Base-by-base conservation (phyloP, 1,284 basidiomycete species). In the Cystobasidiaceae sp. region DNA sequence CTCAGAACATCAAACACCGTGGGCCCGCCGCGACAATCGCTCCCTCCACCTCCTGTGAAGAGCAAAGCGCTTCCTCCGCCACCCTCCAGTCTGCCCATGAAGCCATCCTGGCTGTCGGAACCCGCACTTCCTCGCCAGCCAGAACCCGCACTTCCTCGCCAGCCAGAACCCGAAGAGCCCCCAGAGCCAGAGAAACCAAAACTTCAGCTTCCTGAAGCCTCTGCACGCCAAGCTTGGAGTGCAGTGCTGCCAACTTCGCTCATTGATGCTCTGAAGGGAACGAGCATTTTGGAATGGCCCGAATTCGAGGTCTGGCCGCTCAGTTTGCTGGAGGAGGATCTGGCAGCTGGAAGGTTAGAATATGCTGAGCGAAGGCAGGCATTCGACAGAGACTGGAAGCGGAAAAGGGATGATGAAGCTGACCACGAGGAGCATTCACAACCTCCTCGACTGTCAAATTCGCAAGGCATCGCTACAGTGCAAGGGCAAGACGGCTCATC, bases 281-380 rank as follows among this genome's bases (percentile, higher is more conserved):
- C 60, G 27, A 39, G 46, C 49, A 52, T 62, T 19, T 50, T 62
- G 0, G 60, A 62, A 28, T 62, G 60, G 60, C 60, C 60, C n/a
- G 60, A 62, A 43, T 56, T 64, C 21, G 61, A 64, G 30, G 17
- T 64, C 11, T 64, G 43, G 50, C 61, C 61, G 5, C 28, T n/a
- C 4, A n/a, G 27, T 21, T 15, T 46, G 5, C 51, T 51, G 1
- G 25, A 51, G 17, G 39, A 27, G 9, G 48, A 51, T 28, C 21
- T 64, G 21, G 41, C 43, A 41, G 51, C 51, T 25, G 61, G 30
- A 15, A 55, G 25, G 33, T 21, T 64, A 6, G 51, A 64, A 33
- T 56, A 34, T 46, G 61, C 37, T 13, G 52, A 55, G 13, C 27
- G 52, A 44, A 6, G 56, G 21, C 41, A 23, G 19, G 27, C 30